A percentile compares a stretch with the other conserved stretches of the same genome.
Evolutionary conservation across 208 protist species (phyloP).

Genomic region (Balamuthia mandrillaris): DNA sequence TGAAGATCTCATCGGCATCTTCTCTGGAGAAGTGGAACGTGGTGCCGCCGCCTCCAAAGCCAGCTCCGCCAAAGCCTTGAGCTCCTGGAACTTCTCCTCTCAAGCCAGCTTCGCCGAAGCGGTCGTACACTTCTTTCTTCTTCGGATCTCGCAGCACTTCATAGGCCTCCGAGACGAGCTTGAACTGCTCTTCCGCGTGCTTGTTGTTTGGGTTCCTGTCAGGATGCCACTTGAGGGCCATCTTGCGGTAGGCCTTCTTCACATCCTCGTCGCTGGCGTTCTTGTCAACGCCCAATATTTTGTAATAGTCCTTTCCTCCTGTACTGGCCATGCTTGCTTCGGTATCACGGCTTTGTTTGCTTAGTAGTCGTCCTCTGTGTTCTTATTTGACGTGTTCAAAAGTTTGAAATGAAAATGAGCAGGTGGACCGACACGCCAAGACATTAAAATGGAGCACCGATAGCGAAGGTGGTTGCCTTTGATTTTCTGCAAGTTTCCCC

Average conservation of each 20-base stretch:
- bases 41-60: background rate
- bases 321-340: too few species aligned
- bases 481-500: too few species aligned
- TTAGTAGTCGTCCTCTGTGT: too few species aligned
- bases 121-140: slow-evolving; percentile 44
- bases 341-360: too few species aligned
- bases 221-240: slow-evolving; percentile 59
- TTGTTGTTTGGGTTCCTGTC: slow-evolving; percentile 57
- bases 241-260: slow-evolving; percentile 58
- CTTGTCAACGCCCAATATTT: slow-evolving; percentile 48
- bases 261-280: slow-evolving; percentile 48
- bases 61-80: slow-evolving; percentile 3
- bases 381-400: too few species aligned
- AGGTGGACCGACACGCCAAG: too few species aligned
- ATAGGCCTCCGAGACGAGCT: slow-evolving; percentile 52
- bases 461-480: too few species aligned
- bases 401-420: too few species aligned
- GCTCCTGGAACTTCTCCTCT: background rate
- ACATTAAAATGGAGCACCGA: too few species aligned
- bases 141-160: slow-evolving; percentile 47
- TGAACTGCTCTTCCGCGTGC: slow-evolving; percentile 58
- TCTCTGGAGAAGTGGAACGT: background rate
- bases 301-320: slow-evolving; percentile 53
- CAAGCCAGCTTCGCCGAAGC: slow-evolving; percentile 41
- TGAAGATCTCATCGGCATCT: background rate